These are phyloP conservation scores for Penicillium sp. DNA, from an alignment of 2,329 filamentous ascomycete genomes.

Conservation along the genomic window DNA sequence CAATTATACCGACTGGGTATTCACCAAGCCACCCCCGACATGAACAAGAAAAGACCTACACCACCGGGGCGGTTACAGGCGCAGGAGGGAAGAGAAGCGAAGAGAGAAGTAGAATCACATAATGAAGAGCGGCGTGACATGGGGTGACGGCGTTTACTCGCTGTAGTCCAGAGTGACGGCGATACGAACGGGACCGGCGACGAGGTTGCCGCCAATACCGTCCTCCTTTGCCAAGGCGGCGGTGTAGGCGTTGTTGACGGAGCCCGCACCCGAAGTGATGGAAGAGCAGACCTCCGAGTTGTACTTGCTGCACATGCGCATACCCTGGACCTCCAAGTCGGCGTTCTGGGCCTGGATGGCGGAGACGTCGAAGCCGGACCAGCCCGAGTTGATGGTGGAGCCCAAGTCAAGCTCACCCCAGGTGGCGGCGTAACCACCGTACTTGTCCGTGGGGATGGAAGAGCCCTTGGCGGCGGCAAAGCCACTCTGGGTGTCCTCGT, in stretches of 20 bases:
- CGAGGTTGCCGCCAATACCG: conserved; percentile 38
- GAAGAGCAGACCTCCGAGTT: conserved; percentile 29
- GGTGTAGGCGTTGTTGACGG: conserved; percentile 36
- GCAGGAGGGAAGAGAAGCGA: conserved; percentile 6
- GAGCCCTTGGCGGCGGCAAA: conserved; percentile 30
- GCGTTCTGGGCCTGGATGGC: conserved; percentile 36
- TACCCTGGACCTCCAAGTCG: conserved; percentile 32
- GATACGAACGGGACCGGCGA: conserved; percentile 26
- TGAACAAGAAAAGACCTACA: conserved; percentile 8
- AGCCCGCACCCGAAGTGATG: conserved; percentile 24
- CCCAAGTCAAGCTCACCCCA: conserved; percentile 40
- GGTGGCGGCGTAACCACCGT: conserved; percentile 32
- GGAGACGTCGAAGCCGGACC: conserved; percentile 38
- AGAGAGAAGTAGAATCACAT: conserved; percentile 5
- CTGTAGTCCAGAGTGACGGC: conserved; percentile 31
- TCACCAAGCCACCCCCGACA: conserved; percentile 12
- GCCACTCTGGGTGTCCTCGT: conserved; percentile 36
- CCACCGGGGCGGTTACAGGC: conserved; percentile 1
- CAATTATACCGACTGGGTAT: conserved; percentile 14
- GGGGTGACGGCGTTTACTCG: conserved; percentile 17
- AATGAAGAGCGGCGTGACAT: conserved; percentile 9
- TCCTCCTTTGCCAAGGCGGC: conserved; percentile 25
- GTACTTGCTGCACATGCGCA: conserved; percentile 34
- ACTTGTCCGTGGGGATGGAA: conserved; percentile 26
- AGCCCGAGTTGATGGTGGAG: conserved; percentile 27